These are phyloP conservation scores for Leccinum arenicola DNA, from an alignment of 768 basidiomycete genomes.

Conservation along the genomic window DNA sequence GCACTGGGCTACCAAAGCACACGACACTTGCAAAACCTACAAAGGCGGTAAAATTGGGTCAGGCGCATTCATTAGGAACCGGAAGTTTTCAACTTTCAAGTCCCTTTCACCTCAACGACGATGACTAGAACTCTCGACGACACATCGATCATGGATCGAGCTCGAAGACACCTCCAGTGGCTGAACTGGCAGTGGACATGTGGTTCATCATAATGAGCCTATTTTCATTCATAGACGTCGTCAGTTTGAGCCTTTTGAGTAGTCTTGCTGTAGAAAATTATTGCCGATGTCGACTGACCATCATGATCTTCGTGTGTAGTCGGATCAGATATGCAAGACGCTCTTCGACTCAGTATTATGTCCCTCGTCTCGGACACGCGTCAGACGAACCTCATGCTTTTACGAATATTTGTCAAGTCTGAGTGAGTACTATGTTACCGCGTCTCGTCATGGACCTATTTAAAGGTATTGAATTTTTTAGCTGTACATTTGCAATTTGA, in stretches of 20 bases:
- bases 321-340: slow-evolving; percentile 24
- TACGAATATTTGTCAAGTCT: slow-evolving; percentile 28
- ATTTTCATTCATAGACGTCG: too few relatives aligned
- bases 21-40: too few relatives aligned
- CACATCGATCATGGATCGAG: too few relatives aligned
- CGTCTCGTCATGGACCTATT: neutral
- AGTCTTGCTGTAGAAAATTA: too few relatives aligned
- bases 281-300: too few relatives aligned
- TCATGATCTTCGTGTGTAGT: neutral
- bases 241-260: slow-evolving; percentile 17
- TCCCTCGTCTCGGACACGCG: slow-evolving; percentile 24
- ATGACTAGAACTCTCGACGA: neutral
- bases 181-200: too few relatives aligned
- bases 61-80: neutral
- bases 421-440: slow-evolving; percentile 13
- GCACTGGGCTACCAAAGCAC: too few relatives aligned
- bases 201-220: too few relatives aligned
- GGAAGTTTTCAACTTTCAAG: neutral
- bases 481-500: slow-evolving; percentile 26
- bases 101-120: neutral
- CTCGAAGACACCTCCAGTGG: too few relatives aligned
- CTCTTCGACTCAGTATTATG: slow-evolving; percentile 22
- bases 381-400: slow-evolving; percentile 21
- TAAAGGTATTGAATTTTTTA: neutral
- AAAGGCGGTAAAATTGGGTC: neutral